These are phyloP conservation scores for Noccaea bulbosa DNA, from an alignment of 345 rosid genomes.

Conservation along the genomic window DNA sequence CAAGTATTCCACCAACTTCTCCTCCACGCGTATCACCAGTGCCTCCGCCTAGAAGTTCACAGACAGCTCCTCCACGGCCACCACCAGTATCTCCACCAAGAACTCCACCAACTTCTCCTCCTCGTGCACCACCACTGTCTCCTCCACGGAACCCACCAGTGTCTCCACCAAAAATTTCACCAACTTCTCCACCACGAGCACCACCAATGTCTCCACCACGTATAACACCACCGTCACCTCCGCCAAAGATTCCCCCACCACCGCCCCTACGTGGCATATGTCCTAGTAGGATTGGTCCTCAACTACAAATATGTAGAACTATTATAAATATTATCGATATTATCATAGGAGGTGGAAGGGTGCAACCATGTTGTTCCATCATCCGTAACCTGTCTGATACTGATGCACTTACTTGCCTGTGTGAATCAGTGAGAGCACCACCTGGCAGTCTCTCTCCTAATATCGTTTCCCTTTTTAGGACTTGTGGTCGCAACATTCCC, in stretches of 20 bases:
- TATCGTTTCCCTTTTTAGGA: conserved; percentile 3
- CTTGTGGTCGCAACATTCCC: conserved; percentile 26
- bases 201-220: background rate
- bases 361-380: conserved; percentile 32
- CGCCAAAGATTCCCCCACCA: background rate
- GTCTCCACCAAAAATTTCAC: background rate
- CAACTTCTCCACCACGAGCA: background rate
- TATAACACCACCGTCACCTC: background rate
- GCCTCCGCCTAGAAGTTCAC: too few species aligned
- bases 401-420: conserved; percentile 35
- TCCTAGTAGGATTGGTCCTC: conserved; percentile 15
- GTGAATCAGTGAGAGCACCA: conserved; percentile 36
- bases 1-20: background rate
- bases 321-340: background rate
- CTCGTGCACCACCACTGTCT: background rate
- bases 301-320: conserved; percentile 21
- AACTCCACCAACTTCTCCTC: background rate
- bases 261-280: conserved; percentile 5
- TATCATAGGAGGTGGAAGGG: background rate
- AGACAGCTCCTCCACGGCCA: background rate
- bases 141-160: background rate
- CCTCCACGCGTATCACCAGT: background rate
- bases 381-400: conserved; percentile 19
- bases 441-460: background rate
- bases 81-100: background rate